These are phyloP conservation scores for Entomortierella chlamydospora DNA, from an alignment of 192 early-diverging fungal genomes.

Conservation along the genomic window DNA sequence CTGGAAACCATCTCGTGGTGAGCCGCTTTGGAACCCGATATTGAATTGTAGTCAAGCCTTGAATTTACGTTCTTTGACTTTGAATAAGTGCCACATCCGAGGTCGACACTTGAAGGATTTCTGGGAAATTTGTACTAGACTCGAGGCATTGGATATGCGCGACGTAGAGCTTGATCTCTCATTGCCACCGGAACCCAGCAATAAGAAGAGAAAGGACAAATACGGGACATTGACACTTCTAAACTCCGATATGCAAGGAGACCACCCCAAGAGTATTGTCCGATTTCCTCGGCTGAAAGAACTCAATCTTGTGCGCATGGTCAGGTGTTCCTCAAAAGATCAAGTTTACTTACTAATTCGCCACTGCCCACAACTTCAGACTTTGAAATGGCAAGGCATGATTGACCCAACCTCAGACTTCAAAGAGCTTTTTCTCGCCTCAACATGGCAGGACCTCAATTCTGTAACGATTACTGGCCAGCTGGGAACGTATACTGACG, in stretches of 20 bases:
- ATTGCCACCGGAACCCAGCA: not conserved
- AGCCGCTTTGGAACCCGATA: conserved; percentile 18
- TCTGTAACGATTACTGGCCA: not conserved
- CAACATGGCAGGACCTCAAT: conserved; percentile 12
- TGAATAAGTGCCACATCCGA: conserved; percentile 5
- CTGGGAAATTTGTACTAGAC: conserved; percentile 9
- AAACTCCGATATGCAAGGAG: too few species aligned
- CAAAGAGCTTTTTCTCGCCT: not conserved
- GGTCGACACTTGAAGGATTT: conserved; percentile 14
- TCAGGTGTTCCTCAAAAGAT: not conserved
- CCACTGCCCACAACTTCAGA: not conserved
- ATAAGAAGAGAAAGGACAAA: not conserved
- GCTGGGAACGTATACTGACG: not conserved
- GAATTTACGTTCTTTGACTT: conserved; percentile 9
- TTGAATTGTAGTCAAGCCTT: not conserved
- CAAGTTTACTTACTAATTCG: not conserved
- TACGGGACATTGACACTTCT: not conserved
- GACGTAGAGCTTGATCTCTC: conserved; percentile 4
- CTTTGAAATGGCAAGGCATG: not conserved
- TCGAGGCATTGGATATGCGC: conserved; percentile 7
- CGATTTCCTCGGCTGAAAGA: not conserved
- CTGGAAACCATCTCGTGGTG: not conserved
- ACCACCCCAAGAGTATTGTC: too few species aligned
- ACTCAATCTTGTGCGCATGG: not conserved
- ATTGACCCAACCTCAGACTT: not conserved